Base-by-base conservation (phyloP, 169 alveolate genomes). In the Cryptosporidium meleagridis region DNA sequence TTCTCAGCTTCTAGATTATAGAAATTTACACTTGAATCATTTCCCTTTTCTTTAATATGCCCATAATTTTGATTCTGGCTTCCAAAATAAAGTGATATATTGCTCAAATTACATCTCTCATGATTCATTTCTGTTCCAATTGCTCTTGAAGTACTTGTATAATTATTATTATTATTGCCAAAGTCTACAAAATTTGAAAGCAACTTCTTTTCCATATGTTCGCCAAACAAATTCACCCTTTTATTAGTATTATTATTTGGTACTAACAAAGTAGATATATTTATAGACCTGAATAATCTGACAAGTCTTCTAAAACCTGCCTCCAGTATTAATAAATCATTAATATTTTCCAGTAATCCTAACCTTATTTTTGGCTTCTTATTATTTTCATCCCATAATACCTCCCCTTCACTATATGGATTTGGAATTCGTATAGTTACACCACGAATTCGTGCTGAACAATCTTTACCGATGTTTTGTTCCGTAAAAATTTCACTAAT, bases 381-480 rank as follows among this genome's bases (percentile, higher is more conserved):
- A 18, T 58, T 35, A 31, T 26, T 6, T 5, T 53, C 86, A 58
- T 75, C 86, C 86, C 86, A 75, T 21, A 75, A 18, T 18, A 75
- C 65, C 26, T 39, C 71, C 9, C 86, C 86, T 44, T 59, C 72
- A 75, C 86, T 75, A 75, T 75, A 75, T 21, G 86, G 86, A 31
- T 75, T 59, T 29, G 86, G 73, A 21, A 59, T 29, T 48, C 65
- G 72, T n/a, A 75, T 75, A 21, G 86, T 52, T 21, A 75, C 71
- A 2, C 86, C 86, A 9, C 86, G 52, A 29, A 75, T 75, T 31
- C 58, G 31, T 35, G 86, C 31, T n/a, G 26, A 29, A 35, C 86
- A 75, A 35, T 75, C 73, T 18, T 61, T 68, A 8, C 35, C 18
- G 26, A 58, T 52, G 14, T 69, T 69, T 31, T 69, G 26, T 8